Conservation (phyloP, 2,329 filamentous ascomycete genomes). For the Ophiostoma piceae region DNA sequence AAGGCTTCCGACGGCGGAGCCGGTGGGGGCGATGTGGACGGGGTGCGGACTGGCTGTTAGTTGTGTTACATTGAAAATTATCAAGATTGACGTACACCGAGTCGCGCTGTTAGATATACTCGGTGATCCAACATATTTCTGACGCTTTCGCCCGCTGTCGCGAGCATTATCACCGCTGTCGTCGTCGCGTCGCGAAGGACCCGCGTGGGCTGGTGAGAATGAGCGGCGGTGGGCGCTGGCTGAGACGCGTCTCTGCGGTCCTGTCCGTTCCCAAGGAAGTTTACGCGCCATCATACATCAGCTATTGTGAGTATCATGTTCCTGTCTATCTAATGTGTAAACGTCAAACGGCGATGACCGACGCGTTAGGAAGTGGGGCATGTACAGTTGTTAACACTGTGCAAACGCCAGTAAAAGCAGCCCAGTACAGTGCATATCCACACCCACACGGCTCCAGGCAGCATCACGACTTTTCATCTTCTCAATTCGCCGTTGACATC, state of each 20-base stretch:
- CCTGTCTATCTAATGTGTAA: background rate
- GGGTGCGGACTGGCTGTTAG: constrained; percentile 28
- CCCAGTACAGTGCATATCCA: background rate
- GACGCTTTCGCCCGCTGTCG: background rate
- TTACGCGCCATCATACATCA: constrained; percentile 26
- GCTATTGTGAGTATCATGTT: background rate
- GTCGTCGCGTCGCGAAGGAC: background rate
- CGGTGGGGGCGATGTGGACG: constrained; percentile 34
- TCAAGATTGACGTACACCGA: background rate
- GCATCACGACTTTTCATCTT: background rate
- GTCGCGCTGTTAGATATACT: background rate
- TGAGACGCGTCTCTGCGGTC: background rate
- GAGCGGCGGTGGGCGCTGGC: background rate
- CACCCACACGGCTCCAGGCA: background rate
- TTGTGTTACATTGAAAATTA: too few relatives aligned
- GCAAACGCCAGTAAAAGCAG: background rate
- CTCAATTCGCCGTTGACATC: background rate
- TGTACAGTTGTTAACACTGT: background rate
- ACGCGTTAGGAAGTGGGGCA: background rate
- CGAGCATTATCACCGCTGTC: background rate
- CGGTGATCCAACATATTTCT: background rate
- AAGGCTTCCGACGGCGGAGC: constrained; percentile 34
- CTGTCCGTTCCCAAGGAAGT: constrained; percentile 27
- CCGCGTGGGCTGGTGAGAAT: constrained; percentile 1
- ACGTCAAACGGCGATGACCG: background rate